Conservation (phyloP, 2,329 filamentous ascomycete species). For the Tolypocladium paradoxum region DNA sequence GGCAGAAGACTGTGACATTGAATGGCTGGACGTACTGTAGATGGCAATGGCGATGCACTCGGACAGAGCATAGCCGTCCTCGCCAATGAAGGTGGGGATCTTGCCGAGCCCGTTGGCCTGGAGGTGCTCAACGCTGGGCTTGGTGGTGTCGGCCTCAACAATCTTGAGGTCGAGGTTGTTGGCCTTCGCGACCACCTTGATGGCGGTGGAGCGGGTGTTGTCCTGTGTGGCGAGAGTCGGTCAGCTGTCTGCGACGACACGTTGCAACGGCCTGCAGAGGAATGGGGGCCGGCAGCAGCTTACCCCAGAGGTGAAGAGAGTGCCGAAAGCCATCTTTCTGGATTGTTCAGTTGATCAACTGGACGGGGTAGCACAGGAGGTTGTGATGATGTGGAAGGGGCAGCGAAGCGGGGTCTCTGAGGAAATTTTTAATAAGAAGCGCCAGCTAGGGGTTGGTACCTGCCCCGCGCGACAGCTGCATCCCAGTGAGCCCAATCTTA, state of each 20-base stretch:
- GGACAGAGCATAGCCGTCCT: constrained; percentile 79
- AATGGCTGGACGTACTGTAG: constrained; percentile 61
- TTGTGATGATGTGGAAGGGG: constrained; percentile 9
- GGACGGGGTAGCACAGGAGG: constrained; percentile 5
- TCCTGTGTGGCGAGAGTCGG: constrained; percentile 39
- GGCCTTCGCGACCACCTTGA: constrained; percentile 92
- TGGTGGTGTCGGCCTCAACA: constrained; percentile 57
- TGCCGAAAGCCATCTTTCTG: constrained; percentile 88
- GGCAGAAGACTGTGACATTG: not conserved
- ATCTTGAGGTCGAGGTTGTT: constrained; percentile 89
- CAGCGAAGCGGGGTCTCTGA: constrained; percentile 8
- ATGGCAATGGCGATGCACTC: constrained; percentile 94
- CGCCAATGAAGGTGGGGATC: constrained; percentile 84
- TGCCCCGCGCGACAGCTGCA: constrained; percentile 23
- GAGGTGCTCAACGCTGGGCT: constrained; percentile 64
- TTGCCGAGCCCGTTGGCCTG: constrained; percentile 82
- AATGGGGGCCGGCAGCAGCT: constrained; percentile 9
- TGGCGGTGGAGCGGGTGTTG: constrained; percentile 81
- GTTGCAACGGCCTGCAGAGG: constrained; percentile 4
- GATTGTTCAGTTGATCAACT: constrained; percentile 9
- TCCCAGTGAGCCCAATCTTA: constrained; percentile 8
- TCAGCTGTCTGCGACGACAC: constrained; percentile 12
- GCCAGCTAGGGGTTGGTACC: constrained; percentile 15
- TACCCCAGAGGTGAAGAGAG: constrained; percentile 85
- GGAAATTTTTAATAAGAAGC: constrained; percentile 21